phyloP scores from a whole-genome alignment of 306 rosid species.

The Pueraria montana region DNA sequence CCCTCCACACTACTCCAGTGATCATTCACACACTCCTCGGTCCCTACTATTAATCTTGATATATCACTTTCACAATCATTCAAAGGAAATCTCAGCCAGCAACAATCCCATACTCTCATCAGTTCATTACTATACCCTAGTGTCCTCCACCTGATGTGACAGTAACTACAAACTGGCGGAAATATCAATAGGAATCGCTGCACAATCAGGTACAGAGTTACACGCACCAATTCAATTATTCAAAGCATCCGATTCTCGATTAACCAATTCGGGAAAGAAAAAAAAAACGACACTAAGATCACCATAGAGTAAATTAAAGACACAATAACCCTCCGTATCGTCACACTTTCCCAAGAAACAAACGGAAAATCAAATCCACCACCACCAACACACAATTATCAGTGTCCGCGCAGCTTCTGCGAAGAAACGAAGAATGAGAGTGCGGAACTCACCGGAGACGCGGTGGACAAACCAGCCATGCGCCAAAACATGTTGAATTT shows the following conservation, averaged over 20 bases:
- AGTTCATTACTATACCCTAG: neutral
- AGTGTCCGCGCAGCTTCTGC: slow-evolving; percentile 17
- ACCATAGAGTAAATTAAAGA: slow-evolving; percentile 19
- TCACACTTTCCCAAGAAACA: slow-evolving; percentile 48
- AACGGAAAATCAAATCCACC: slow-evolving; percentile 42
- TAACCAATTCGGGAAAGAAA: neutral
- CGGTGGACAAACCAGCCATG: slow-evolving; percentile 96
- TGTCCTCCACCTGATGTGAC: neutral
- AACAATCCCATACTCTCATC: neutral
- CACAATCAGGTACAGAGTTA: slow-evolving; percentile 15
- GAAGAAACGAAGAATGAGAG: slow-evolving; percentile 10
- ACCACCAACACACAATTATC: neutral
- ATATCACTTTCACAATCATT: slow-evolving; percentile 4
- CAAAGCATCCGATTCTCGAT: slow-evolving; percentile 12
- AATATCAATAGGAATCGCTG: neutral
- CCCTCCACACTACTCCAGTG: slow-evolving; percentile 1
- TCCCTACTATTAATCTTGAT: slow-evolving; percentile 3
- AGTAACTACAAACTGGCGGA: slow-evolving; percentile 33
- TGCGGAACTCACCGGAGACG: slow-evolving; percentile 88
- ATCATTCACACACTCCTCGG: slow-evolving; percentile 22
- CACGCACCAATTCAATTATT: slow-evolving; percentile 33
- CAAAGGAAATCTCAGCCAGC: slow-evolving; percentile 34
- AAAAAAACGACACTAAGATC: neutral
- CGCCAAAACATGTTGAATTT: slow-evolving; percentile 96
- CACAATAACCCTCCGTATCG: slow-evolving; percentile 25